Conservation (phyloP, 2,329 filamentous ascomycete genomes). For the Aspergillus sp. region DNA sequence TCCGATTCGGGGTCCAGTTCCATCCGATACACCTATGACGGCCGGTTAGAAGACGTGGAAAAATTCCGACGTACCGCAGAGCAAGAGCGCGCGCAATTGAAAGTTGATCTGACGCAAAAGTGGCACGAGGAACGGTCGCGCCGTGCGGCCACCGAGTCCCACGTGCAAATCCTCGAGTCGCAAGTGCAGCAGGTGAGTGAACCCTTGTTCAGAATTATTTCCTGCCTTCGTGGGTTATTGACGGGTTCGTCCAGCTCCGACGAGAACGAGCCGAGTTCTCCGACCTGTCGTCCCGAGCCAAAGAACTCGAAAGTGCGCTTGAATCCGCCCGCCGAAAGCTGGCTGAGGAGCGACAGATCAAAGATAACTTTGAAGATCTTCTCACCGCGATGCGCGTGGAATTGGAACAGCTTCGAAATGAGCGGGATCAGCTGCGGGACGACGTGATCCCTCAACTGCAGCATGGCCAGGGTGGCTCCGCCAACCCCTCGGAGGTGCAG, state of each 20-base stretch:
- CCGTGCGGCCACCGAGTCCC: constrained; percentile 74
- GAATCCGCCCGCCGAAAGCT: constrained; percentile 82
- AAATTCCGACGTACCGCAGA: constrained; percentile 79
- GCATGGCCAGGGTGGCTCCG: constrained; percentile 51
- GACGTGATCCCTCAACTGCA: constrained; percentile 79
- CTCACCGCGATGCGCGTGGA: constrained; percentile 80
- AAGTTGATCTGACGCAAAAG: constrained; percentile 79
- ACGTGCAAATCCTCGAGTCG: constrained; percentile 79
- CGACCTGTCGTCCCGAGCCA: constrained; percentile 58
- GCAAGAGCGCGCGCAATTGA: constrained; percentile 85
- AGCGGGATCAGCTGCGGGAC: constrained; percentile 80
- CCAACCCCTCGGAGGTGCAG: constrained; percentile 51
- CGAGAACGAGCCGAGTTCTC: constrained; percentile 55
- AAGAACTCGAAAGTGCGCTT: constrained; percentile 75
- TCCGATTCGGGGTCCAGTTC: constrained; percentile 93
- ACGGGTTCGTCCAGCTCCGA: constrained; percentile 33
- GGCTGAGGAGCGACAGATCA: constrained; percentile 79
- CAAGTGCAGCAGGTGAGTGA: constrained; percentile 65
- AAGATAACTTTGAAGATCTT: constrained; percentile 91
- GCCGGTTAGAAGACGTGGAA: constrained; percentile 69
- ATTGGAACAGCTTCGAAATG: constrained; percentile 76
- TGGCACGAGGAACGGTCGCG: constrained; percentile 81
- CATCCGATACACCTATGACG: constrained; percentile 68
- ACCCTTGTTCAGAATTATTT: neutral
- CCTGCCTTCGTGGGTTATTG: neutral